Evolutionary conservation across 2,329 filamentous ascomycete species (phyloP).

Genomic region (Aspergillus sp.): DNA sequence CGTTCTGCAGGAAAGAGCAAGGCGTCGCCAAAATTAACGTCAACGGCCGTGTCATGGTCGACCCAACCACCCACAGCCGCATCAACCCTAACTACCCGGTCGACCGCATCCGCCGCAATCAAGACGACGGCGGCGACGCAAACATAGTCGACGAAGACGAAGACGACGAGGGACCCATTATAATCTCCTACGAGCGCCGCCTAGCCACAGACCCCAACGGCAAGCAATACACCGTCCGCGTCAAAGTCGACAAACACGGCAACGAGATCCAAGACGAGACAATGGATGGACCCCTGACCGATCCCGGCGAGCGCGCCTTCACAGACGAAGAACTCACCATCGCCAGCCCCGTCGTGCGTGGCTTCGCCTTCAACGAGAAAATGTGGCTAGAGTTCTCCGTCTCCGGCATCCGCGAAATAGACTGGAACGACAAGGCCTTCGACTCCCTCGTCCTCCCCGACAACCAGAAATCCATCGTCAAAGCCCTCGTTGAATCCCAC

Average conservation of each 20-base stretch:
- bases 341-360: constrained; percentile 74
- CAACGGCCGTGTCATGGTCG: constrained; percentile 82
- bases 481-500: constrained; percentile 75
- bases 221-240: constrained; percentile 45
- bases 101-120: constrained; percentile 65
- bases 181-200: constrained; percentile 44
- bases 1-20: constrained; percentile 76
- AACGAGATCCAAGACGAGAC: constrained; percentile 51
- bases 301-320: constrained; percentile 48
- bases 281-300: constrained; percentile 39
- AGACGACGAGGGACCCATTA: constrained; percentile 20
- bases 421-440: constrained; percentile 79
- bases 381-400: constrained; percentile 85
- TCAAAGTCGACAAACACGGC: constrained; percentile 51
- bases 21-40: constrained; percentile 72
- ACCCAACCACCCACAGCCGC: constrained; percentile 71
- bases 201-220: constrained; percentile 41
- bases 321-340: constrained; percentile 79
- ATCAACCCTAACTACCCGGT: constrained; percentile 82
- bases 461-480: constrained; percentile 62
- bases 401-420: constrained; percentile 69
- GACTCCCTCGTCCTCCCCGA: constrained; percentile 66
- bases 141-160: constrained; percentile 35
- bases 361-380: constrained; percentile 83
- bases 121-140: constrained; percentile 53